Percentiles rank a stretch among this genome's conserved stretches.
Conservation (phyloP, 495 filamentous ascomycete genomes). For the Penicillium pancosmium region DNA sequence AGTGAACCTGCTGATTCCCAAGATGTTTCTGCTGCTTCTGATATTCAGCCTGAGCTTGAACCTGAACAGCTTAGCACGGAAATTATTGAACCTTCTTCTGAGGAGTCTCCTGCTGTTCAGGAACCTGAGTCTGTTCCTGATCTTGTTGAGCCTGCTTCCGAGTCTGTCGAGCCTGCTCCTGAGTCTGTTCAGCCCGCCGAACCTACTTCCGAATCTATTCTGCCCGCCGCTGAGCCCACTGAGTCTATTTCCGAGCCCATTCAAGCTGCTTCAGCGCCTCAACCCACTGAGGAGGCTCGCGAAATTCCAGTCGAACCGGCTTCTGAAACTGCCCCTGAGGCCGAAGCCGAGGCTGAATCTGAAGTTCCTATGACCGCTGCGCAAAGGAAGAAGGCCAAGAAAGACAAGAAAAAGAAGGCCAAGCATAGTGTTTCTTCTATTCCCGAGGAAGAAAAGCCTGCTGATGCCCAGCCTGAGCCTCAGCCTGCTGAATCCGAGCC, state of each 20-base stretch:
- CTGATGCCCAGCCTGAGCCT: slow-evolving; percentile 11
- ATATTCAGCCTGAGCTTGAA: slow-evolving; percentile 17
- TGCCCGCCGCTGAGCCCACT: neutral
- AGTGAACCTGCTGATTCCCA: slow-evolving; percentile 15
- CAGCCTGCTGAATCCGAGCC: slow-evolving; percentile 12
- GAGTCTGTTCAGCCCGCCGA: slow-evolving; percentile 8
- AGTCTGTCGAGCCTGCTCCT: slow-evolving; percentile 15
- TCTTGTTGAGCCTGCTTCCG: slow-evolving; percentile 7
- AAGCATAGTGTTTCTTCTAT: slow-evolving; percentile 22
- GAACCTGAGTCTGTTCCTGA: neutral
- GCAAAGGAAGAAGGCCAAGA: slow-evolving; percentile 44
- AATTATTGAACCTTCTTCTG: neutral
- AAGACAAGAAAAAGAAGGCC: slow-evolving; percentile 41
- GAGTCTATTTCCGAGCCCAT: slow-evolving; percentile 6
- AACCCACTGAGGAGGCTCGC: slow-evolving; percentile 7
- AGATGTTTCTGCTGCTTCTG: slow-evolving; percentile 27
- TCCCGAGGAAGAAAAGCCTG: slow-evolving; percentile 21
- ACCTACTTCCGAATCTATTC: neutral
- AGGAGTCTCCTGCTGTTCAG: neutral
- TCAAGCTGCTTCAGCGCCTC: slow-evolving; percentile 13
- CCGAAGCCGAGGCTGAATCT: slow-evolving; percentile 16
- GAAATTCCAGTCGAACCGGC: slow-evolving; percentile 6
- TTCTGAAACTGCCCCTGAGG: slow-evolving; percentile 6
- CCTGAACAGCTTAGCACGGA: slow-evolving; percentile 1
- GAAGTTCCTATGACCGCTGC: slow-evolving; percentile 28